These are phyloP conservation scores for Globisporangium alternatum DNA, from an alignment of 352 stramenopile genomes.

Conservation along the genomic window DNA sequence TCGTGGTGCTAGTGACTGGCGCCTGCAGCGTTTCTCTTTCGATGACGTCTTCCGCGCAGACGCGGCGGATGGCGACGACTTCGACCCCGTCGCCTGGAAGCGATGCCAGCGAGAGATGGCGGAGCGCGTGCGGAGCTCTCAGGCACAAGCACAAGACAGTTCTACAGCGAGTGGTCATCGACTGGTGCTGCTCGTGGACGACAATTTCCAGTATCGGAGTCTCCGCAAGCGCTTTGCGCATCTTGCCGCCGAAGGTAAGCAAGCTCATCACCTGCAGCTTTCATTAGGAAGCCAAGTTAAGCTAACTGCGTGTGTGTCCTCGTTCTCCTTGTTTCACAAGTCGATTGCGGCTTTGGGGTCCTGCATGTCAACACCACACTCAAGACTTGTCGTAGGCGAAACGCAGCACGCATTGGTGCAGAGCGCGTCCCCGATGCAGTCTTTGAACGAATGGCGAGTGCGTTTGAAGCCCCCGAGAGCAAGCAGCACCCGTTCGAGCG, in stretches of 20 bases:
- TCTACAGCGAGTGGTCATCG: background rate
- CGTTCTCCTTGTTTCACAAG: conserved; percentile 17
- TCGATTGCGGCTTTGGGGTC: conserved; percentile 42
- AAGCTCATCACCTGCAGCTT: background rate
- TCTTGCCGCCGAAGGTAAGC: conserved; percentile 40
- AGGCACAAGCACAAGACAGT: conserved; percentile 13
- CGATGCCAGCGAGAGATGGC: conserved; percentile 46
- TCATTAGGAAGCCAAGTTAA: no score
- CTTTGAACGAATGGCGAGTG: conserved; percentile 44
- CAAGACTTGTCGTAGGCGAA: conserved; percentile 36
- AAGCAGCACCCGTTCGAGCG: conserved; percentile 30
- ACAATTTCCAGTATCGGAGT: conserved; percentile 72
- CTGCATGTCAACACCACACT: conserved; percentile 32
- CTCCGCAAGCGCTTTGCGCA: conserved; percentile 68
- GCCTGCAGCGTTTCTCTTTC: conserved; percentile 48
- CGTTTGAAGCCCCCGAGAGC: conserved; percentile 40
- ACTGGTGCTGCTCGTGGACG: conserved; percentile 59
- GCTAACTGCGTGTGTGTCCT: background rate
- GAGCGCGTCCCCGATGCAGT: conserved; percentile 36
- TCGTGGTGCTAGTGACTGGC: background rate
- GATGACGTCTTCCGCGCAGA: conserved; percentile 43
- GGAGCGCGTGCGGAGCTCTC: conserved; percentile 17
- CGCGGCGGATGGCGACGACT: conserved; percentile 14
- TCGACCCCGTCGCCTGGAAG: conserved; percentile 58
- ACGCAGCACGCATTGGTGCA: conserved; percentile 24